Percentiles rank a stretch among this genome's conserved stretches.
phyloP scores from a whole-genome alignment of 2,329 filamentous ascomycete species.

The Claviceps maximensis region DNA sequence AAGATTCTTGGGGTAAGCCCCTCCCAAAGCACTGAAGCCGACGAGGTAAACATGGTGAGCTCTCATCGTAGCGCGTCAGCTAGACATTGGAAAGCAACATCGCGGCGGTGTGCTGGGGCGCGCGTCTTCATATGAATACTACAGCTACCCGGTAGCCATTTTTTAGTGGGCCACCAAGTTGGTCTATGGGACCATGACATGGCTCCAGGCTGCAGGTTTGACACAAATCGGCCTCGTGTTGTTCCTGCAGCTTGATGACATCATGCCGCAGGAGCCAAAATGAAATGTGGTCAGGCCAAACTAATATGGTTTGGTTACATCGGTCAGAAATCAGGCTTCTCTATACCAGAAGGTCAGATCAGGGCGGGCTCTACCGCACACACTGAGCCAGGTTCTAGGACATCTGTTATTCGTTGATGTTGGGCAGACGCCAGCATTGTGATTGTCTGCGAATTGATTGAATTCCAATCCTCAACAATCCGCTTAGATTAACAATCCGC shows the following conservation, averaged over 20 bases:
- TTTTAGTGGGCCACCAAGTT: too few species aligned
- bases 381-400: neutral
- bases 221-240: neutral
- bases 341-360: neutral
- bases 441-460: neutral
- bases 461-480: neutral
- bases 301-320: neutral
- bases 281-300: too few species aligned
- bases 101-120: neutral
- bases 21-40: conserved; percentile 1
- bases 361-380: neutral
- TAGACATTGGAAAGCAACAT: neutral
- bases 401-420: neutral
- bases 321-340: neutral
- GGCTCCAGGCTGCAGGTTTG: neutral
- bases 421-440: neutral
- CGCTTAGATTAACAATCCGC: neutral
- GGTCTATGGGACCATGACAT: too few species aligned
- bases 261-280: neutral
- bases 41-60: neutral
- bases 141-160: too few species aligned
- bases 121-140: neutral
- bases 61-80: conserved; percentile 1
- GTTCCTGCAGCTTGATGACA: conserved; percentile 4
- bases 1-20: neutral